These are phyloP conservation scores for Botrytis squamosa DNA, from an alignment of 2,329 filamentous ascomycete species.

Conservation along the genomic window DNA sequence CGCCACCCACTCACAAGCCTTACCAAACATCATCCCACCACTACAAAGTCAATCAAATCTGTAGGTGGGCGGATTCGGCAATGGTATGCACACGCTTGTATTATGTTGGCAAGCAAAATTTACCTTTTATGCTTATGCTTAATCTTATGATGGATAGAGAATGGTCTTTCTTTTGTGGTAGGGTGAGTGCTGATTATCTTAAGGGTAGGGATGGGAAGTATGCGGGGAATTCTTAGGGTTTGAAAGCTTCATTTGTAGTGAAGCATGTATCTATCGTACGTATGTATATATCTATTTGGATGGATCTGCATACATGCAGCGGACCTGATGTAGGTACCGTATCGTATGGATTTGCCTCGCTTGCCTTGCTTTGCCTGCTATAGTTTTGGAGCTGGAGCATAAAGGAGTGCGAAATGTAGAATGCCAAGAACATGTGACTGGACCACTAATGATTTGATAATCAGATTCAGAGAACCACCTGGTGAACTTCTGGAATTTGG, in stretches of 20 bases:
- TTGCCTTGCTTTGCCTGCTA: not conserved
- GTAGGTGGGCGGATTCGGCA: not conserved
- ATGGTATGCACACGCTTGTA: not conserved
- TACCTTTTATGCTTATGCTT: not conserved
- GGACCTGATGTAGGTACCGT: not conserved
- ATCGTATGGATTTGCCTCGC: not conserved
- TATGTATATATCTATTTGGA: not conserved
- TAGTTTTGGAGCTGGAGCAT: not conserved
- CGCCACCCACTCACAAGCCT: not conserved
- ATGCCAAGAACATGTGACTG: not conserved
- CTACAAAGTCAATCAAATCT: not conserved
- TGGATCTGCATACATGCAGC: not conserved
- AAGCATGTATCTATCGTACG: not conserved
- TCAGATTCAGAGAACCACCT: not conserved
- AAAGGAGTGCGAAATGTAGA: not conserved
- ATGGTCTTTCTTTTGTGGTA: not conserved
- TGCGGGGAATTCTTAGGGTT: not conserved
- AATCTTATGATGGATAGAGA: not conserved
- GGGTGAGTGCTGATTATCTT: not conserved
- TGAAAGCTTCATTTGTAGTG: not conserved
- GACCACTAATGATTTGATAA: not conserved
- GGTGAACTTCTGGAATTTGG: not conserved
- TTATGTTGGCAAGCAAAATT: not conserved
- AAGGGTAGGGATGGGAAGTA: not conserved
- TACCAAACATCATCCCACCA: not conserved